These are phyloP conservation scores for Gyrodon lividus DNA, from an alignment of 768 basidiomycete species.

Conservation along the genomic window DNA sequence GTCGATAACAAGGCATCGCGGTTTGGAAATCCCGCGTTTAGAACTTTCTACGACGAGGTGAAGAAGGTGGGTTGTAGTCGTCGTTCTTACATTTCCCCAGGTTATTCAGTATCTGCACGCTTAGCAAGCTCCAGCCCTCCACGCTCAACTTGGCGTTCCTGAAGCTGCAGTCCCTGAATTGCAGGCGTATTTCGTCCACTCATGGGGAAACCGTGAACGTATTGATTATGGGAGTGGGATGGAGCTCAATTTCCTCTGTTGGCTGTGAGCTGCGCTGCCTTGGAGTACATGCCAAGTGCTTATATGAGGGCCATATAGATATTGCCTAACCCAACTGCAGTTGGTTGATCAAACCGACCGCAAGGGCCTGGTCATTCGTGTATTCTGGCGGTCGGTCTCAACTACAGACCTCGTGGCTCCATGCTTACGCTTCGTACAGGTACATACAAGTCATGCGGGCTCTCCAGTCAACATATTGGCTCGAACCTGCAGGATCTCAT, in stretches of 20 bases:
- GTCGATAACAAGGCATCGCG: slow-evolving; percentile 88
- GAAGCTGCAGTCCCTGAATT: slow-evolving; percentile 63
- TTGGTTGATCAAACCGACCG: slow-evolving; percentile 65
- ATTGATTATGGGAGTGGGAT: slow-evolving; percentile 99
- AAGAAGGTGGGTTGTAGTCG: slow-evolving; percentile 46
- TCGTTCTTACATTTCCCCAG: neutral
- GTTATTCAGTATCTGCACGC: slow-evolving; percentile 1
- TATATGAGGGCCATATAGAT: slow-evolving; percentile 42
- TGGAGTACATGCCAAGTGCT: neutral
- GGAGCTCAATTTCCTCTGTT: slow-evolving; percentile 97
- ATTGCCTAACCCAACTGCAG: slow-evolving; percentile 75
- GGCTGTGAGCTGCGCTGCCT: slow-evolving; percentile 64
- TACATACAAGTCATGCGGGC: slow-evolving; percentile 81
- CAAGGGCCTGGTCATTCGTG: slow-evolving; percentile 69
- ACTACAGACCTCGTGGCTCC: neutral
- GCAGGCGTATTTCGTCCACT: slow-evolving; percentile 75
- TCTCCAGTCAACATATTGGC: slow-evolving; percentile 93
- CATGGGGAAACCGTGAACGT: slow-evolving; percentile 88
- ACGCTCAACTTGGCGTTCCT: slow-evolving; percentile 60
- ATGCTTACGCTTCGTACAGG: slow-evolving; percentile 25
- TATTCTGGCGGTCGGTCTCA: slow-evolving; percentile 79
- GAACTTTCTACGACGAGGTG: slow-evolving; percentile 85
- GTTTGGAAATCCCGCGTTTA: slow-evolving; percentile 97
- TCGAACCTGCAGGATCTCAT: slow-evolving; percentile 98
- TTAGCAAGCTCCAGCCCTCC: slow-evolving; percentile 57